Percentiles rank a stretch among this genome's conserved stretches.
phyloP scores from a whole-genome alignment of 306 rosid species.

The Vigna hirtella region DNA sequence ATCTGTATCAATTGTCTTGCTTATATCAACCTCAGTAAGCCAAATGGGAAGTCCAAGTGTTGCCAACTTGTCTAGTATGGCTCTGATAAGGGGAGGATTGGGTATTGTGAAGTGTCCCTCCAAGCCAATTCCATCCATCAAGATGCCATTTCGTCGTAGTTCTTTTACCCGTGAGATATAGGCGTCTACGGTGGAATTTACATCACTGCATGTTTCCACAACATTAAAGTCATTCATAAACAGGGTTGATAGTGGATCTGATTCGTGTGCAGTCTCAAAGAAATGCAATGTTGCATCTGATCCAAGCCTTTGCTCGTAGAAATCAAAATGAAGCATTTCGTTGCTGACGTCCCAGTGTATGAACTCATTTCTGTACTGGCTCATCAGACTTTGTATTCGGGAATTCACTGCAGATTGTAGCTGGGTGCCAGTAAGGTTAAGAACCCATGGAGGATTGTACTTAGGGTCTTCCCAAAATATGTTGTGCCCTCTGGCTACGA shows the following conservation, averaged over 20 bases:
- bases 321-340: conserved; percentile 96
- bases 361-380: conserved; percentile 77
- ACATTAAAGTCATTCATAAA: conserved; percentile 94
- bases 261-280: conserved; percentile 70
- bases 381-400: conserved; percentile 70
- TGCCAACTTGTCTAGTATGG: conserved; percentile 82
- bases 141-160: conserved; percentile 61
- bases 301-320: conserved; percentile 83
- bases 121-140: conserved; percentile 88
- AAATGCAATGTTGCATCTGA: conserved; percentile 70
- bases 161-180: conserved; percentile 66
- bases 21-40: conserved; percentile 92
- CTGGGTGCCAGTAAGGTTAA: conserved; percentile 59
- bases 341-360: conserved; percentile 96
- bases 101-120: conserved; percentile 84
- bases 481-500: conserved; percentile 87
- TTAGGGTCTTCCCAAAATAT: conserved; percentile 95
- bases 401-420: conserved; percentile 66
- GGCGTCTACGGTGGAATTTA: conserved; percentile 74
- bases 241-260: conserved; percentile 80
- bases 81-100: conserved; percentile 83
- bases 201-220: conserved; percentile 85
- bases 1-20: conserved; percentile 61
- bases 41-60: conserved; percentile 82
- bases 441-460: conserved; percentile 79